Conservation (phyloP, 2,329 filamentous ascomycete genomes). For the Onygenales sp. region DNA sequence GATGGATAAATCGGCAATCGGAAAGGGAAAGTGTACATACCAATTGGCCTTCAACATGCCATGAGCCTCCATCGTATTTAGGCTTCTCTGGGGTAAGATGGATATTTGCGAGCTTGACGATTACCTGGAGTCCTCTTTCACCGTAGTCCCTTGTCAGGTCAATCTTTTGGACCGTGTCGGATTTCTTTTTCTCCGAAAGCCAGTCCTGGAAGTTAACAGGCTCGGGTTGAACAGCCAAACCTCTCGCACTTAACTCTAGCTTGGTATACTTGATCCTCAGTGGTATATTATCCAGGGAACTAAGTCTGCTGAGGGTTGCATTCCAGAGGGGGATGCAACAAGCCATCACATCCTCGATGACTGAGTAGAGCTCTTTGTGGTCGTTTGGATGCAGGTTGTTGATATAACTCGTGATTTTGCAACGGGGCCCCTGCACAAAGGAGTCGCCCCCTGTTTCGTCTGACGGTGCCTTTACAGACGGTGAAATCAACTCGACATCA, state of each 20-base stretch:
- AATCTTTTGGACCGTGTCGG: not conserved
- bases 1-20: not conserved
- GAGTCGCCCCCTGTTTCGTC: too few relatives aligned
- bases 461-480: not conserved
- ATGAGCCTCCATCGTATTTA: constrained; percentile 34
- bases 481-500: constrained; percentile 19
- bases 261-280: not conserved
- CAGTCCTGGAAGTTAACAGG: not conserved
- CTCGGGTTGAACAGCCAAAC: not conserved
- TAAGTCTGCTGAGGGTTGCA: constrained; percentile 16
- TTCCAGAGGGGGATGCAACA: constrained; percentile 20
- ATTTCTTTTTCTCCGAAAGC: not conserved
- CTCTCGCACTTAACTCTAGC: not conserved
- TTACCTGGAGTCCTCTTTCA: constrained; percentile 36
- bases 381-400: constrained; percentile 28
- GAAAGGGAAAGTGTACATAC: constrained; percentile 4
- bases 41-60: constrained; percentile 37
- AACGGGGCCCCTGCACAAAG: not conserved
- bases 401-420: constrained; percentile 24
- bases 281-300: not conserved
- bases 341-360: constrained; percentile 18
- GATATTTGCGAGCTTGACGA: constrained; percentile 53
- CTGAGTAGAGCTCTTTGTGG: constrained; percentile 19
- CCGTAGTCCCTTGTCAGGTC: not conserved
- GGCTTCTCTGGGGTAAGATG: constrained; percentile 49